Percentiles rank a stretch among this genome's conserved stretches.
phyloP scores from a whole-genome alignment of 345 rosid species.

The thale cress (Arabidopsis thaliana) region TAIR10.1 NC_003074.8:5871501-5872000 shows the following conservation, averaged over 20 bases:
- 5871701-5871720: neutral
- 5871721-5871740: neutral
- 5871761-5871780: neutral
- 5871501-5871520: too few species aligned
- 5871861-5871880: neutral
- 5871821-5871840: too few species aligned
- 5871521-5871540: neutral
- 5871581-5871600: neutral
- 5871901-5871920: neutral
- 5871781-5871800: neutral
- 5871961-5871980: neutral
- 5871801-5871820: neutral
- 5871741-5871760: neutral
- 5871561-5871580: neutral
- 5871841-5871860: neutral
- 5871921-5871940: neutral
- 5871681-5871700: neutral
- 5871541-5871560: neutral
- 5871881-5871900: neutral
- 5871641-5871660: neutral
- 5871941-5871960: neutral
- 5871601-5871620: neutral
- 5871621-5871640: neutral
- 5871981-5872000: slow-evolving; percentile 21
- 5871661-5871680: neutral